These are phyloP conservation scores for Eucalyptus erythrocorys DNA, from an alignment of 345 rosid genomes.

Conservation along the genomic window DNA sequence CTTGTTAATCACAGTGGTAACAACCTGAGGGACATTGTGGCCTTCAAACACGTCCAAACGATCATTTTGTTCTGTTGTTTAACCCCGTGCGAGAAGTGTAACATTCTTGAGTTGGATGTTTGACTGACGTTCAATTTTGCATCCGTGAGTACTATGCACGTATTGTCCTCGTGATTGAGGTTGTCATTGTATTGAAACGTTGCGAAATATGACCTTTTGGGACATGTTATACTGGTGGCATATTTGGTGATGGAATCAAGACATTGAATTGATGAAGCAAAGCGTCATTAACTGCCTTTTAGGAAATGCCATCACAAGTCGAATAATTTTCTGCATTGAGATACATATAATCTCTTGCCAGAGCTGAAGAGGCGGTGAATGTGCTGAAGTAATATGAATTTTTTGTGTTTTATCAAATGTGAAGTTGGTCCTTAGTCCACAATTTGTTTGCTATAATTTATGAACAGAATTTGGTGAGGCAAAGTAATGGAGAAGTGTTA, in stretches of 20 bases:
- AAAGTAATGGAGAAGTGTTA: neutral
- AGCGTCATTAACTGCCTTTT: neutral
- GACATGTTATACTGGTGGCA: neutral
- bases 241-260: neutral
- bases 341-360: neutral
- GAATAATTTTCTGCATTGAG: neutral
- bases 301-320: neutral
- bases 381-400: neutral
- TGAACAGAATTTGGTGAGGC: neutral
- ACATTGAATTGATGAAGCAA: neutral
- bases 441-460: neutral
- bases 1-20: neutral
- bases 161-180: neutral
- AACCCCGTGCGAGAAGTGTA: neutral
- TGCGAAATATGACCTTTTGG: neutral
- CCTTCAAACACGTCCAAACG: neutral
- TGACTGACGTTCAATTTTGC: neutral
- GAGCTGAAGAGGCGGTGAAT: neutral
- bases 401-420: neutral
- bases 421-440: neutral
- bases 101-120: neutral
- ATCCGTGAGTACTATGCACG: neutral
- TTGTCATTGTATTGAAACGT: neutral
- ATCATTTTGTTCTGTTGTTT: neutral
- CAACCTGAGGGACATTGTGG: neutral